Evolutionary conservation across 2,329 filamentous ascomycete genomes (phyloP).

Genomic region (Apiospora arundinis): DNA sequence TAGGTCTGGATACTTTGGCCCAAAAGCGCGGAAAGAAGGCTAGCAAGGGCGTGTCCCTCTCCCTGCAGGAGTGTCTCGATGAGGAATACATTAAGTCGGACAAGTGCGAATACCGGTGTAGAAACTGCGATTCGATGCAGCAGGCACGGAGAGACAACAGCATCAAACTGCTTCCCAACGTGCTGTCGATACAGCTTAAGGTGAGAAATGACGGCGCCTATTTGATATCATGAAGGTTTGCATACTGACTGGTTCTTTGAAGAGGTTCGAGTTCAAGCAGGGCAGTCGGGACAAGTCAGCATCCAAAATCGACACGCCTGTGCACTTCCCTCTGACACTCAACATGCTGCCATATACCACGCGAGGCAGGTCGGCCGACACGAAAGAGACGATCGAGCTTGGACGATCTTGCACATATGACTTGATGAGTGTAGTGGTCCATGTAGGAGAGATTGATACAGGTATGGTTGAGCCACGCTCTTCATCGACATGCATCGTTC

Average conservation of each 20-base stretch:
- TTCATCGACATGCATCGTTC: neutral
- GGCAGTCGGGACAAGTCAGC: constrained; percentile 70
- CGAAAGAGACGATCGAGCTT: constrained; percentile 59
- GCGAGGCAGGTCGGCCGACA: constrained; percentile 59
- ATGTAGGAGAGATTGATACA: constrained; percentile 90
- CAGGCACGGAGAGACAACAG: constrained; percentile 84
- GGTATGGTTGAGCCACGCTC: constrained; percentile 45
- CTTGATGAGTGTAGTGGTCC: constrained; percentile 86
- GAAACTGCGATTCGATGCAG: constrained; percentile 77
- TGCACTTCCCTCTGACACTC: constrained; percentile 84
- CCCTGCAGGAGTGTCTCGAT: constrained; percentile 76
- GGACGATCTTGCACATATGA: constrained; percentile 80
- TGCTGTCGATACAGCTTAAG: constrained; percentile 92
- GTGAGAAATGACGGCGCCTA: constrained; percentile 51
- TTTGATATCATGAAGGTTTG: neutral
- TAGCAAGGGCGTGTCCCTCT: constrained; percentile 58
- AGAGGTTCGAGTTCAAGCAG: constrained; percentile 77
- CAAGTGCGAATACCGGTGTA: constrained; percentile 88
- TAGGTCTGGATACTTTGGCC: constrained; percentile 79
- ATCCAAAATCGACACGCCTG: constrained; percentile 86
- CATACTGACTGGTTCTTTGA: constrained; percentile 23
- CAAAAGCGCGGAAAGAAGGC: constrained; percentile 68
- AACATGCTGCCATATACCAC: constrained; percentile 93
- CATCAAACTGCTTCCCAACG: constrained; percentile 85
- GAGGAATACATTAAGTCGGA: constrained; percentile 87